These are phyloP conservation scores for Clitoria ternatea DNA, from an alignment of 306 rosid species.

Conservation along the genomic window DNA sequence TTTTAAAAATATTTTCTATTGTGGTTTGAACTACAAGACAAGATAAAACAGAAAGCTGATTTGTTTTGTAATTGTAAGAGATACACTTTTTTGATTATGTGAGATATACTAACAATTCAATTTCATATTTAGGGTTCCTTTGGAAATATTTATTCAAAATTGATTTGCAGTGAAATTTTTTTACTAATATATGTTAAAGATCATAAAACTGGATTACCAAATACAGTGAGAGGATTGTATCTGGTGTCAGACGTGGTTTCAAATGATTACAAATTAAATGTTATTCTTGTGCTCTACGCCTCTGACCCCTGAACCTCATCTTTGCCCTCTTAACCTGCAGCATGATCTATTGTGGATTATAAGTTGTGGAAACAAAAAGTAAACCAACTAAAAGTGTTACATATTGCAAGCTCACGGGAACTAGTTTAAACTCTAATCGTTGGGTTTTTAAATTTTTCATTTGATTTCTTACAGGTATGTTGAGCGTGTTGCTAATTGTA, in stretches of 20 bases:
- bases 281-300: conserved; percentile 13
- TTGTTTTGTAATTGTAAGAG: background rate
- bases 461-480: conserved; percentile 60
- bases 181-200: conserved; percentile 1
- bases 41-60: too few species aligned
- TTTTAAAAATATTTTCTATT: background rate
- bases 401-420: background rate
- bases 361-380: background rate
- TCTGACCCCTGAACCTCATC: background rate
- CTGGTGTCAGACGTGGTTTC: background rate
- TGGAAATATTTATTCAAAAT: background rate
- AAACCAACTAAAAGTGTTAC: background rate
- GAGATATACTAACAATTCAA: conserved; percentile 8
- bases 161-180: background rate
- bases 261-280: background rate
- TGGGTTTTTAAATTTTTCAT: conserved; percentile 6
- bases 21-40: background rate
- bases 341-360: conserved; percentile 1
- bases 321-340: background rate
- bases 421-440: background rate
- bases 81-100: background rate
- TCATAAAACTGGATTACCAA: background rate
- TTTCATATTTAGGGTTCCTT: conserved; percentile 1
- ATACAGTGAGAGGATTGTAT: conserved; percentile 1
- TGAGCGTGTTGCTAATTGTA: conserved; percentile 85